These are phyloP conservation scores for Leersia perrieri DNA, from an alignment of 176 grass and related monocot genomes.

Conservation along the genomic window DNA sequence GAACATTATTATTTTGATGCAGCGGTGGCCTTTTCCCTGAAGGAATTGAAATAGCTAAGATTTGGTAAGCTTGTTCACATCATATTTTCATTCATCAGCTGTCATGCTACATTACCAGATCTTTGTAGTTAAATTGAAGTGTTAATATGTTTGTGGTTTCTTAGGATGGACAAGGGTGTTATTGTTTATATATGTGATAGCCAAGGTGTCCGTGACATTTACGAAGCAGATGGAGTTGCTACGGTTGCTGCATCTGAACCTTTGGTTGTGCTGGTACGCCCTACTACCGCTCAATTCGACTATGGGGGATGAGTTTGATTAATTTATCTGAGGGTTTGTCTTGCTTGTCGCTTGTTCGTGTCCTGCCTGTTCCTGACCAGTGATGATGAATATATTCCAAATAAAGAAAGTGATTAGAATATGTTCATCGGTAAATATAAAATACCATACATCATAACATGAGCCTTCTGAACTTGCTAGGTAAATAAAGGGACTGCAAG, in stretches of 20 bases:
- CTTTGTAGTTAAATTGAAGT: not conserved
- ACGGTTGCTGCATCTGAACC: slow-evolving; percentile 82
- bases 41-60: slow-evolving; percentile 97
- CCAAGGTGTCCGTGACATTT: slow-evolving; percentile 88
- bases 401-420: too few relatives aligned
- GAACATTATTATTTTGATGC: slow-evolving; percentile 37
- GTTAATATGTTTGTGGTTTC: not conserved
- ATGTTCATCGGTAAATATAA: not conserved
- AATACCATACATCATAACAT: not conserved
- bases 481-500: slow-evolving; percentile 97
- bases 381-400: too few relatives aligned
- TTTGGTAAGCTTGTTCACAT: slow-evolving; percentile 58
- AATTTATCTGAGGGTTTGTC: not conserved
- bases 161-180: slow-evolving; percentile 95
- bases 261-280: slow-evolving; percentile 79
- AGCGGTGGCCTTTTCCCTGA: slow-evolving; percentile 98
- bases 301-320: not conserved
- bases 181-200: slow-evolving; percentile 98
- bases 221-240: slow-evolving; percentile 84
- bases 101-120: not conserved
- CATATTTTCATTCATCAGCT: not conserved
- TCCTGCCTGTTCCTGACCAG: not conserved
- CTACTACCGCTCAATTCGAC: not conserved
- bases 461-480: slow-evolving; percentile 37
- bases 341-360: not conserved